phyloP scores from a whole-genome alignment of 1,284 basidiomycete genomes.

The Phellopilus nigrolimitatus region DNA sequence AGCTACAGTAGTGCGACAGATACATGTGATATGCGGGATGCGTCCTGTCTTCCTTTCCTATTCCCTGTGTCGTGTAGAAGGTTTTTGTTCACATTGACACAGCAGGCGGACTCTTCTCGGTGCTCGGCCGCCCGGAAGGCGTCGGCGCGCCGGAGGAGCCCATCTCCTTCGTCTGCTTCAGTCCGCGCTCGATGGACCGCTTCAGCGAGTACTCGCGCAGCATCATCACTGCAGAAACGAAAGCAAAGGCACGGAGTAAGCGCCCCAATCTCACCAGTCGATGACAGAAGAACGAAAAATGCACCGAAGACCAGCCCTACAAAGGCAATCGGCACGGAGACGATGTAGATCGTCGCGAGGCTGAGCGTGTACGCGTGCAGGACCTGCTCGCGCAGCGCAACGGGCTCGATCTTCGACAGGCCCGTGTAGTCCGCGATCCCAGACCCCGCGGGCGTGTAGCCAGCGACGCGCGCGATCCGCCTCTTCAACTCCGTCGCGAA shows the following conservation, averaged over 20 bases:
- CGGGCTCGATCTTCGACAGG: slow-evolving; percentile 22
- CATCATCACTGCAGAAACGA: slow-evolving; percentile 1
- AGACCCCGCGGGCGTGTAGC: no score
- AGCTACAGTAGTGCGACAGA: no score
- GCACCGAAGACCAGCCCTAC: slow-evolving; percentile 17
- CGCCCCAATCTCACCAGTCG: not conserved
- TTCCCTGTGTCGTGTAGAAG: no score
- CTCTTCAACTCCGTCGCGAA: slow-evolving; percentile 5
- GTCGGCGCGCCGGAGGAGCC: no score
- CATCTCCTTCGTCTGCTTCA: no score
- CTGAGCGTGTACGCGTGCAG: slow-evolving; percentile 19
- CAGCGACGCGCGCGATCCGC: no score
- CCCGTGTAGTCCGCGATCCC: slow-evolving; percentile 21
- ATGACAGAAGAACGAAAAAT: not conserved
- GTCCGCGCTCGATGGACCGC: slow-evolving; percentile 14
- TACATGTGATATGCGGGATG: no score
- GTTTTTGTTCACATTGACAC: no score
- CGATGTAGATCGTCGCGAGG: slow-evolving; percentile 20
- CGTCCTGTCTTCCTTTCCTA: no score
- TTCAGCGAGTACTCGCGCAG: slow-evolving; percentile 18
- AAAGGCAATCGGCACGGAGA: slow-evolving; percentile 12
- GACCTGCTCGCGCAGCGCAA: slow-evolving; percentile 16
- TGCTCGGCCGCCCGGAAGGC: no score
- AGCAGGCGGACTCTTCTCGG: no score
- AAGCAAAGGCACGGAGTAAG: not conserved